Percentiles rank a stretch among this genome's conserved stretches.
Conservation (phyloP, 2,329 filamentous ascomycete genomes). For the Ophiostoma ulmi region DNA sequence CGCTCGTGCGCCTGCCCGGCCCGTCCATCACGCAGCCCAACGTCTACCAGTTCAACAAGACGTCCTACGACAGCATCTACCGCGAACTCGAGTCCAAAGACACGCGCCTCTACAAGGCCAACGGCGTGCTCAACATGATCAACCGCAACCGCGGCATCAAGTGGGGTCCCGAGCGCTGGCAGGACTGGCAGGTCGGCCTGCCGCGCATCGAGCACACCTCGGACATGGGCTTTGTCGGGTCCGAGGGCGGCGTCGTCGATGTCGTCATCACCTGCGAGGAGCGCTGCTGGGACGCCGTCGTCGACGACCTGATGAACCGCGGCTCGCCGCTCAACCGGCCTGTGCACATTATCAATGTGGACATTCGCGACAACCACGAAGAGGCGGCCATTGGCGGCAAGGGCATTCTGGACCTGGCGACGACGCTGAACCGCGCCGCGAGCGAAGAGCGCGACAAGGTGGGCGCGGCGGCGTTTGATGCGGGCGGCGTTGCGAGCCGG, state of each 20-base stretch:
- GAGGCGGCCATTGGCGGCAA: conserved; percentile 86
- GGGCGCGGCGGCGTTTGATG: conserved; percentile 63
- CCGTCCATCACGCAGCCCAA: conserved; percentile 90
- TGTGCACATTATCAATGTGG: conserved; percentile 96
- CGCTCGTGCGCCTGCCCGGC: conserved; percentile 85
- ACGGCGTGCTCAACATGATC: conserved; percentile 93
- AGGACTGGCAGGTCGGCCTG: conserved; percentile 89
- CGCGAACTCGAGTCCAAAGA: conserved; percentile 85
- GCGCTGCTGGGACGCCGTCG: conserved; percentile 93
- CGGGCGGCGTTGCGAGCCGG: conserved; percentile 60
- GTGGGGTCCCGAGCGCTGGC: conserved; percentile 93
- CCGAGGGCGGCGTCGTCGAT: conserved; percentile 85
- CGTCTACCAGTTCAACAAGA: conserved; percentile 96
- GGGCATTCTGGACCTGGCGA: conserved; percentile 86
- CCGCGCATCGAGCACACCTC: conserved; percentile 71
- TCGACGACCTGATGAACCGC: conserved; percentile 84
- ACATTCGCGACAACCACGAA: conserved; percentile 97
- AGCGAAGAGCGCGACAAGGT: conserved; percentile 65
- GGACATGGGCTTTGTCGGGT: conserved; percentile 73
- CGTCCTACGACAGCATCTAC: conserved; percentile 92
- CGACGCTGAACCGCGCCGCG: conserved; percentile 76
- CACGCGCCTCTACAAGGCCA: conserved; percentile 77
- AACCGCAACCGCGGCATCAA: conserved; percentile 88
- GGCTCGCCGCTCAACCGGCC: conserved; percentile 84
- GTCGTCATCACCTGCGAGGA: conserved; percentile 97